These are phyloP conservation scores for Toxoplasma gondii DNA, from an alignment of 169 alveolate species.

Conservation along the genomic window DNA sequence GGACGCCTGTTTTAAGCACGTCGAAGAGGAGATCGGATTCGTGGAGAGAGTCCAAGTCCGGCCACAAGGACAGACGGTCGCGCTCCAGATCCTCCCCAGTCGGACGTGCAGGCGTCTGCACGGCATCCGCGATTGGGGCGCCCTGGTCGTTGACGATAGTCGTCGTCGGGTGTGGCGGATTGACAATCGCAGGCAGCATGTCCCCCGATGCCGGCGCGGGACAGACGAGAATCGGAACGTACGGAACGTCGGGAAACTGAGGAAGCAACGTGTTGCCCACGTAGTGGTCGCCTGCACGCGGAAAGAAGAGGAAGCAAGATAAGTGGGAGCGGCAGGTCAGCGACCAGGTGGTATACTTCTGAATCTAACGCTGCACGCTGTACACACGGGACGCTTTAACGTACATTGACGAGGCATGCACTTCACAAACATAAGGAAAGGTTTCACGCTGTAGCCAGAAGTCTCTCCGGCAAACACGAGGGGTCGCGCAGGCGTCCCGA, in stretches of 20 bases:
- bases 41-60: not conserved
- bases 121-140: not conserved
- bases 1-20: not conserved
- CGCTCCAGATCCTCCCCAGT: not conserved
- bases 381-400: no score
- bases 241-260: constrained; percentile 16
- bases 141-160: not conserved
- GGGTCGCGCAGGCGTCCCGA: no score
- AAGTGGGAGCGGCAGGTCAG: no score
- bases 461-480: no score
- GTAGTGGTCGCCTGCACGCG: constrained; percentile 1
- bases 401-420: no score
- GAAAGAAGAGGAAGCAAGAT: not conserved
- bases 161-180: not conserved
- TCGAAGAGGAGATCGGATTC: constrained; percentile 38
- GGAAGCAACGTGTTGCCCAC: constrained; percentile 10
- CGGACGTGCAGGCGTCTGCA: not conserved
- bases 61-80: constrained; percentile 11
- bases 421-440: no score
- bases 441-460: no score
- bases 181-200: not conserved
- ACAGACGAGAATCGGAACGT: constrained; percentile 49
- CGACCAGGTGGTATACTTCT: no score
- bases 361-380: no score
- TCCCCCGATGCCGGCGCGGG: constrained; percentile 20